These are phyloP conservation scores for Porpolomopsis calyptriformis DNA, from an alignment of 768 basidiomycete species.

Conservation along the genomic window DNA sequence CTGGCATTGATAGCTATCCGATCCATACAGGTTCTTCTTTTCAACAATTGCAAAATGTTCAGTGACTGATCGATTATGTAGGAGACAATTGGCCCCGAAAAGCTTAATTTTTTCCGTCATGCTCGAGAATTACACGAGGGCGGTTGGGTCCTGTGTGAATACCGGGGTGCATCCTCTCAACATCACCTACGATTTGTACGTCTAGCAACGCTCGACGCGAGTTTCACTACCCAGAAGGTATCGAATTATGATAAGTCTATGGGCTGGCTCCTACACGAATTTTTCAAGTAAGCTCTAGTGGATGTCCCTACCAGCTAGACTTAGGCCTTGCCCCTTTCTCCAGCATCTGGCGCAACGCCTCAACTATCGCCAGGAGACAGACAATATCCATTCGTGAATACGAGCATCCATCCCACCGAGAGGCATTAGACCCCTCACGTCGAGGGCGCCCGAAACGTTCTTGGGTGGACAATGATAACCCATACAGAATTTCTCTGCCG, in stretches of 20 bases:
- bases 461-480: too few species aligned
- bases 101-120: not conserved
- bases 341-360: not conserved
- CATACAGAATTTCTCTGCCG: constrained; percentile 10
- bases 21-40: constrained; percentile 10
- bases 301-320: not conserved
- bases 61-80: not conserved
- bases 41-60: not conserved
- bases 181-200: not conserved
- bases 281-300: not conserved
- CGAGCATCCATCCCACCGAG: not conserved
- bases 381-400: not conserved
- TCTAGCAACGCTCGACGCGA: not conserved
- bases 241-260: not conserved
- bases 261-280: not conserved
- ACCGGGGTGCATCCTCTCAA: not conserved
- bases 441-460: too few species aligned
- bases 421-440: too few species aligned
- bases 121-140: not conserved
- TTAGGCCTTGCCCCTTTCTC: not conserved
- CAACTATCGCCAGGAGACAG: not conserved
- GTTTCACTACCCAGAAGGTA: not conserved
- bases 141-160: not conserved
- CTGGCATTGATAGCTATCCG: constrained; percentile 11
- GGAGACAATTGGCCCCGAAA: not conserved